Evolutionary conservation across 2,329 filamentous ascomycete species (phyloP).

Genomic region (Stagonosporopsis tanaceti): DNA sequence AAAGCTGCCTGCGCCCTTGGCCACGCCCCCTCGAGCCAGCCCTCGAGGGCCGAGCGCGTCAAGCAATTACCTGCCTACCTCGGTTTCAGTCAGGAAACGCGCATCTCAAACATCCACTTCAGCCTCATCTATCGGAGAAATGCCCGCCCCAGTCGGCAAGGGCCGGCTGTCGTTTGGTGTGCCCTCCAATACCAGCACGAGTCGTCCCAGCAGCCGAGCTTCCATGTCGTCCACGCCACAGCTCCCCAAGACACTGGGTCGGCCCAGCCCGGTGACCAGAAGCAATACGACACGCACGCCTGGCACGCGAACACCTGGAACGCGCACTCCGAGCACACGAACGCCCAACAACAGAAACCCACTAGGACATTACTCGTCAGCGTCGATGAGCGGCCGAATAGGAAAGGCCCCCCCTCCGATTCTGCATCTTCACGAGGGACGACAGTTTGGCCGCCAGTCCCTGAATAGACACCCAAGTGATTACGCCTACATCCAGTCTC

Average conservation of each 20-base stretch:
- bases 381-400: slow-evolving; percentile 56
- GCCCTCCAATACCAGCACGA: slow-evolving; percentile 47
- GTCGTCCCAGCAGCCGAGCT: slow-evolving; percentile 77
- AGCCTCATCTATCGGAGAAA: slow-evolving; percentile 43
- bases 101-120: slow-evolving; percentile 61
- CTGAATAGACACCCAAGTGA: slow-evolving; percentile 65
- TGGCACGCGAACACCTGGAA: slow-evolving; percentile 42
- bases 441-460: slow-evolving; percentile 62
- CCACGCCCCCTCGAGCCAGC: slow-evolving; percentile 81
- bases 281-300: slow-evolving; percentile 71
- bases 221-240: slow-evolving; percentile 42
- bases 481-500: slow-evolving; percentile 44
- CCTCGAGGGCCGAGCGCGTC: slow-evolving; percentile 67
- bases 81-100: slow-evolving; percentile 71
- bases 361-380: slow-evolving; percentile 62
- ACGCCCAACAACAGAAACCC: slow-evolving; percentile 70
- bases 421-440: slow-evolving; percentile 53
- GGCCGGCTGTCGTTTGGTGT: slow-evolving; percentile 62
- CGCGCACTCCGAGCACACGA: slow-evolving; percentile 60
- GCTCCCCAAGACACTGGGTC: slow-evolving; percentile 23
- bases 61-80: slow-evolving; percentile 60
- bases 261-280: slow-evolving; percentile 65
- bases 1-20: slow-evolving; percentile 82
- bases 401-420: slow-evolving; percentile 53
- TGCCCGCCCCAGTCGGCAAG: slow-evolving; percentile 42